Evolutionary conservation across 2,329 filamentous ascomycete species (phyloP).

Genomic region (Myriosclerotinia duriaeana): DNA sequence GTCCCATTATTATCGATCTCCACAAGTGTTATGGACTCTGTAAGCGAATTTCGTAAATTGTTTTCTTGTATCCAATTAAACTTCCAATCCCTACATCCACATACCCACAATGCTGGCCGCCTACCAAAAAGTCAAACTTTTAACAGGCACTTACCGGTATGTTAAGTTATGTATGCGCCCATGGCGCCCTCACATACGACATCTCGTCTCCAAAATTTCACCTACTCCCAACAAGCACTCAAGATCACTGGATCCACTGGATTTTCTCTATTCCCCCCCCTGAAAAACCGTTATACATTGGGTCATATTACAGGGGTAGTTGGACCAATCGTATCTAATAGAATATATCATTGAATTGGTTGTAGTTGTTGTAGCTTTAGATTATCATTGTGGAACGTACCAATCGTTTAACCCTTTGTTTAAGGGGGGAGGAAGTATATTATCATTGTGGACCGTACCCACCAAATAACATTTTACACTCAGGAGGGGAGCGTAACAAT

Average conservation of each 20-base stretch:
- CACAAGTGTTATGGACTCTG: slow-evolving; percentile 1
- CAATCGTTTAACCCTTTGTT: too few relatives aligned
- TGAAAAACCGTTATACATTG: too few relatives aligned
- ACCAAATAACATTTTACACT: too few relatives aligned
- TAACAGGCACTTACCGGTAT: background rate
- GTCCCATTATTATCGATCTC: slow-evolving; percentile 1
- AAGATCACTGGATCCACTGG: background rate
- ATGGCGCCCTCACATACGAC: background rate
- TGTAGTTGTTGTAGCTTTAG: too few relatives aligned
- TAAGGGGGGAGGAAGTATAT: too few relatives aligned
- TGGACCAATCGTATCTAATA: too few relatives aligned
- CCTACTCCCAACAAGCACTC: background rate
- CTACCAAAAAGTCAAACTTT: background rate
- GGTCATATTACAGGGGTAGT: too few relatives aligned
- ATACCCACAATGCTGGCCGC: background rate
- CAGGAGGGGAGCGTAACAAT: background rate
- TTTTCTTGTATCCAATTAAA: slow-evolving; percentile 11
- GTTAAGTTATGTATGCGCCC: too few relatives aligned
- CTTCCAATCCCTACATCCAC: background rate
- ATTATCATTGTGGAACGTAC: too few relatives aligned
- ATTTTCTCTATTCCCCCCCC: background rate
- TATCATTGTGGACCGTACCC: too few relatives aligned
- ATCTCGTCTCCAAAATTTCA: background rate
- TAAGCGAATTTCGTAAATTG: slow-evolving; percentile 13
- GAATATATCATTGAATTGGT: too few relatives aligned